Conservation (phyloP, 352 stramenopile genomes). For the Pilasporangium apinafurcum region DNA sequence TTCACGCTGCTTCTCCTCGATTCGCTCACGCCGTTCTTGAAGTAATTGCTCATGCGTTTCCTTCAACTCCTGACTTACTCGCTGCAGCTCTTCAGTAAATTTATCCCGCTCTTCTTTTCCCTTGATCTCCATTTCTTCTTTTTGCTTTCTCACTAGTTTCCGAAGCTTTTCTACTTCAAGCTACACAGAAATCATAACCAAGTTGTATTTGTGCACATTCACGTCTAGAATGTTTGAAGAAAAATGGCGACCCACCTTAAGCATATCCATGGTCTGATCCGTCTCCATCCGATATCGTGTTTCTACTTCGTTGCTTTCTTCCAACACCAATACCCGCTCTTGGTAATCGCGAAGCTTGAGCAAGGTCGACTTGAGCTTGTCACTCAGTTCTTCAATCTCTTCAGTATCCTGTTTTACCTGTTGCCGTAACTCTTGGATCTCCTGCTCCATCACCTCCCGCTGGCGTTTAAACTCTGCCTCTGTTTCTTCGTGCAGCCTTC, state of each 20-base stretch:
- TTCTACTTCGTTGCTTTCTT: conserved; percentile 56
- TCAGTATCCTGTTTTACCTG: conserved; percentile 31
- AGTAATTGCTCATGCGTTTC: conserved; percentile 49
- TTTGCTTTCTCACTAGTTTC: conserved; percentile 39
- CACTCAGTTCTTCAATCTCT: conserved; percentile 50
- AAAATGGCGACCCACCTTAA: conserved; percentile 20
- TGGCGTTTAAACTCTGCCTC: conserved; percentile 43
- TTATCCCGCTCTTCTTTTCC: conserved; percentile 18
- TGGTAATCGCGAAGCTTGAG: conserved; percentile 44
- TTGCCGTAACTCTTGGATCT: conserved; percentile 44
- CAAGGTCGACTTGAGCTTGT: conserved; percentile 31
- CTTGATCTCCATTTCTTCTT: conserved; percentile 29
- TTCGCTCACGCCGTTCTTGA: conserved; percentile 38
- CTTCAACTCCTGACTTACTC: conserved; percentile 30
- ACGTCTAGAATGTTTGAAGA: not conserved
- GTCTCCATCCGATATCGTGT: conserved; percentile 36
- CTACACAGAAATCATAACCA: not conserved
- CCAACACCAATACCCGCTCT: conserved; percentile 45
- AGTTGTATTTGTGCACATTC: not conserved
- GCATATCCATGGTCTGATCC: conserved; percentile 60
- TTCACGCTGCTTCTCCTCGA: conserved; percentile 54
- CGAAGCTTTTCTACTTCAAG: conserved; percentile 64
- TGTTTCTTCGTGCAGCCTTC: conserved; percentile 46
- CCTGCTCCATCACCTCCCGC: conserved; percentile 21
- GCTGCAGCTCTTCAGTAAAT: conserved; percentile 27